Conservation (phyloP, 208 protist genomes). For the Trypanosoma boissoni region DNA sequence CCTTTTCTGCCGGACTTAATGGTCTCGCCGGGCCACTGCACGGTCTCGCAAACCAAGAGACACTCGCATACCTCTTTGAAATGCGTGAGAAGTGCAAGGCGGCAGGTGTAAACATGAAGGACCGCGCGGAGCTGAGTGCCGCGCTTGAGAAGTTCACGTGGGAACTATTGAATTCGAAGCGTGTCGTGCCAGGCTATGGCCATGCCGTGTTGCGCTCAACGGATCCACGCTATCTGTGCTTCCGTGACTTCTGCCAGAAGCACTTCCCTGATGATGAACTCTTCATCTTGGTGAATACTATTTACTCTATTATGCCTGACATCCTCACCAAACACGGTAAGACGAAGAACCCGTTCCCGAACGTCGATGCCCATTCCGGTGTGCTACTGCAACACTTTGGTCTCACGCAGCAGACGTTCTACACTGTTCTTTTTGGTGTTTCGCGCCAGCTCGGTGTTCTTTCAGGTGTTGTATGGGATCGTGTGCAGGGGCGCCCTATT, state of each 20-base stretch:
- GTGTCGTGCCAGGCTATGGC: slow-evolving; percentile 95
- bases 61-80: slow-evolving; percentile 81
- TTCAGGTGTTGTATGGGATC: slow-evolving; percentile 92
- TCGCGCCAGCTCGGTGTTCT: slow-evolving; percentile 95
- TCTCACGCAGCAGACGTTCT: slow-evolving; percentile 95
- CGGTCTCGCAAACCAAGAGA: slow-evolving; percentile 98
- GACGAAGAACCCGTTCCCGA: slow-evolving; percentile 98
- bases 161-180: slow-evolving; percentile 88
- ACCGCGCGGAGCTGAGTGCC: slow-evolving; percentile 60
- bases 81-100: slow-evolving; percentile 59
- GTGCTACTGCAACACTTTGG: slow-evolving; percentile 96
- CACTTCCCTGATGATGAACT: slow-evolving; percentile 95
- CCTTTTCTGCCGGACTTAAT: slow-evolving; percentile 92
- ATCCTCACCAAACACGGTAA: slow-evolving; percentile 97
- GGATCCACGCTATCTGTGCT: slow-evolving; percentile 97
- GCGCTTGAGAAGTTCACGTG: slow-evolving; percentile 87
- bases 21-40: slow-evolving; percentile 97
- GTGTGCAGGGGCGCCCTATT: slow-evolving; percentile 93
- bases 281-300: slow-evolving; percentile 92
- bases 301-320: slow-evolving; percentile 93
- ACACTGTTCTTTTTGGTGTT: slow-evolving; percentile 98
- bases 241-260: slow-evolving; percentile 96
- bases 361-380: slow-evolving; percentile 97
- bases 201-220: slow-evolving; percentile 98
- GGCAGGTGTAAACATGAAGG: slow-evolving; percentile 40